Base-by-base conservation (phyloP, 192 early-diverging fungal species). In the Mortierella hygrophila region DNA sequence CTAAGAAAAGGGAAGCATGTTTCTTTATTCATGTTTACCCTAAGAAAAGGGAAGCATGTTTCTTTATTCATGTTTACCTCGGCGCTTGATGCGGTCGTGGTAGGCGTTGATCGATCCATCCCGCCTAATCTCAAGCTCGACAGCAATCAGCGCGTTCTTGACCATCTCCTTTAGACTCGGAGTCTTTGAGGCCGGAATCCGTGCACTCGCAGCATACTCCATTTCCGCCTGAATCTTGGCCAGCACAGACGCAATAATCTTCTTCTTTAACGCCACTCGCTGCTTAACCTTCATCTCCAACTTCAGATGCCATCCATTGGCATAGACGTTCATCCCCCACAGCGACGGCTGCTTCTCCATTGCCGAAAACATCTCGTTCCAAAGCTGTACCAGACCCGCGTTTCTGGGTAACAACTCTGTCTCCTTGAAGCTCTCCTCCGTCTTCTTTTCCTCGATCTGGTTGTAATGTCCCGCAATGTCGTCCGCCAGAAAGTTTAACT, bases 101-200 rank as follows among this genome's bases (percentile, higher is more conserved):
- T 65, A 65, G 26, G 60, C 60, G 60, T 65, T 65, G 29, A 65
- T 65, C 11, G 60, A 65, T 32, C 60, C 60, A 4, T 65, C 60
- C 3, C 60, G 8, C 60, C 32, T 15, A 29, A 65, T 65, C 60
- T 65, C 60, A 65, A 65, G 60, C 11, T 65, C 60, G 13, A 65
- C 60, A 15, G 60, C 26, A 65, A 65, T 65, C 60, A 65, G 11
- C 3, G 60, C 60, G 60, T 10, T 65, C 26, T 65, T 65, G 60
- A 65, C 60, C 60, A 65, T 65, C 60, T 65, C 60, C 60, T 65
- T 65, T 26, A 65, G 60, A 65, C 60, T 65, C 11, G 60, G 60
- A 32, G 29, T 26, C 26, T 13, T 65, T 3, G 60, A 26, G 11
- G 13, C 29, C 13, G 60, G 60, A 4, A 32, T 23, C n/a, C 13